Percentiles rank a stretch among this genome's conserved stretches.
These are phyloP conservation scores for Immersiporthe knoxdaviesiana DNA, from an alignment of 2,329 filamentous ascomycete genomes.

Conservation along the genomic window DNA sequence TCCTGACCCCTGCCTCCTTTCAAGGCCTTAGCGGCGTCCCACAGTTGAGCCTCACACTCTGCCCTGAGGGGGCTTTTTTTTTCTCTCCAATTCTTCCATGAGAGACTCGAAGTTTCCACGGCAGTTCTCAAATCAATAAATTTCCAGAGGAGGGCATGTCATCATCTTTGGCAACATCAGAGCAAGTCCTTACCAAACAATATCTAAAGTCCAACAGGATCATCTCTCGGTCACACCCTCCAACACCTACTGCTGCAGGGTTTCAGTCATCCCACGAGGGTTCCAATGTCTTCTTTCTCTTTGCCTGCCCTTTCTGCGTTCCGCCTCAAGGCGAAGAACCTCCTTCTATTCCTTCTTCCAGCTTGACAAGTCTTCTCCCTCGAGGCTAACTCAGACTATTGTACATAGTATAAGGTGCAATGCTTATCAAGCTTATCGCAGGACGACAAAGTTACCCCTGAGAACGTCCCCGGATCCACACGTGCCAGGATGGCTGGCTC, in stretches of 20 bases:
- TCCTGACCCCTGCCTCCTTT: conserved; percentile 2
- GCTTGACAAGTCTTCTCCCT: neutral
- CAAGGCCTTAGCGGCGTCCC: conserved; percentile 12
- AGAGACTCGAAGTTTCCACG: neutral
- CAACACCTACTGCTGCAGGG: neutral
- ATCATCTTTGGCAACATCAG: neutral
- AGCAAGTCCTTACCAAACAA: neutral
- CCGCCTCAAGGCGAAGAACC: no score
- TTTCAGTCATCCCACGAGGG: neutral
- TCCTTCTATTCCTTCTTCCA: neutral
- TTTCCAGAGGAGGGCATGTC: neutral
- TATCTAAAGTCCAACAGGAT: neutral
- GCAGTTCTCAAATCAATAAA: neutral
- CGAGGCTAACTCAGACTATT: neutral
- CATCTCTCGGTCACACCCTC: neutral
- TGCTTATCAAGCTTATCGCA: conserved; percentile 15
- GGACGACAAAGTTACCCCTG: conserved; percentile 22
- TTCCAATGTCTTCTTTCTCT: neutral
- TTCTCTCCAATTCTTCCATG: neutral
- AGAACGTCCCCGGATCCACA: conserved; percentile 18
- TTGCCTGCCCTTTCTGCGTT: neutral
- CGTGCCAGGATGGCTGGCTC: conserved; percentile 27
- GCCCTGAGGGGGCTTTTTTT: conserved; percentile 1
- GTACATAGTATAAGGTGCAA: neutral
- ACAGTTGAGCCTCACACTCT: conserved; percentile 21